phyloP scores from a whole-genome alignment of 208 protist species.

The Leishmania amazonensis region DNA sequence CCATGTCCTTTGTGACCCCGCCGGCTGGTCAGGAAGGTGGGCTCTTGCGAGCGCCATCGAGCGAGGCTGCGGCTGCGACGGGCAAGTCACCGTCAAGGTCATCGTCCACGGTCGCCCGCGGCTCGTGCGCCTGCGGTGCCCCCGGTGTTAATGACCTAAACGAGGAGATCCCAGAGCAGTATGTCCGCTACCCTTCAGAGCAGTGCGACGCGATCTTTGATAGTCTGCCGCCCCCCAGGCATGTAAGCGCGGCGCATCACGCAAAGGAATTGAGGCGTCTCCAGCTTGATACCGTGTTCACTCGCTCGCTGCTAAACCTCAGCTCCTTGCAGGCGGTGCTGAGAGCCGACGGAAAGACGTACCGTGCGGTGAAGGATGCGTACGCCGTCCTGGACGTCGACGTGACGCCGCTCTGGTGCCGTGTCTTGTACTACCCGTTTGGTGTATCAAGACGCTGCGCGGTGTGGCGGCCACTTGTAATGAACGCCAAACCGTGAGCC shows the following conservation, averaged over 20 bases:
- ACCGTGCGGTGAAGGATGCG: slow-evolving; percentile 18
- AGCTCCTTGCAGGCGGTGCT: slow-evolving; percentile 9
- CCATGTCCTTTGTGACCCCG: slow-evolving; percentile 33
- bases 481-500: slow-evolving; percentile 11
- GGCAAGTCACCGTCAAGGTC: too few relatives aligned
- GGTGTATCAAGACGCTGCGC: slow-evolving; percentile 55
- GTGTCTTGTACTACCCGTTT: slow-evolving; percentile 71
- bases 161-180: slow-evolving; percentile 53
- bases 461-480: slow-evolving; percentile 39
- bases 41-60: slow-evolving; percentile 4
- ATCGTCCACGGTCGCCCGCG: not conserved
- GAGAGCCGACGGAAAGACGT: slow-evolving; percentile 12
- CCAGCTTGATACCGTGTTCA: slow-evolving; percentile 31
- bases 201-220: slow-evolving; percentile 66
- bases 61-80: not conserved
- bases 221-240: slow-evolving; percentile 23
- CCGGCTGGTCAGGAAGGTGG: not conserved
- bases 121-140: slow-evolving; percentile 48
- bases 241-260: slow-evolving; percentile 6
- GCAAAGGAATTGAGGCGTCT: not conserved
- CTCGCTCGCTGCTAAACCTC: slow-evolving; percentile 24
- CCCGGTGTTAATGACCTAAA: slow-evolving; percentile 57
- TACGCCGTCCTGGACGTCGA: slow-evolving; percentile 53
- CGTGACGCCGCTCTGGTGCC: slow-evolving; percentile 66
- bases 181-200: slow-evolving; percentile 32